Conservation (phyloP, 345 rosid species). For the Passiflora organensis region DNA sequence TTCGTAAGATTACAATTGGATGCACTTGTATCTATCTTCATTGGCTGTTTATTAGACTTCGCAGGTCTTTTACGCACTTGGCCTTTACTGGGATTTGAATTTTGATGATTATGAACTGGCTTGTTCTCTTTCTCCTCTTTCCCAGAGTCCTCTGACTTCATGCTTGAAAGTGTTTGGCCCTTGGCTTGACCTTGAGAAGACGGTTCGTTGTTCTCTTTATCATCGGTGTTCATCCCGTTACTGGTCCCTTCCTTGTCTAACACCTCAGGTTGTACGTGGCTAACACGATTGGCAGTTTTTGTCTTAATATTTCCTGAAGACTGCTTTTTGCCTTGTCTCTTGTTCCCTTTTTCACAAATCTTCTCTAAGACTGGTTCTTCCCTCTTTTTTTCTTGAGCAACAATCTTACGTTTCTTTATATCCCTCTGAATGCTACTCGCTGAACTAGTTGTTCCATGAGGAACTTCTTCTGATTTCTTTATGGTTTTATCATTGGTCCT, state of each 20-base stretch:
- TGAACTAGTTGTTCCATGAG: conserved; percentile 9
- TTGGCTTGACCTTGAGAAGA: conserved; percentile 12
- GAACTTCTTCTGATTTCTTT: conserved; percentile 17
- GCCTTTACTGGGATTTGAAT: conserved; percentile 9
- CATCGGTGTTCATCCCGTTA: conserved; percentile 13
- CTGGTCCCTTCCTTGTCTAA: conserved; percentile 7
- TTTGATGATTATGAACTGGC: conserved; percentile 25
- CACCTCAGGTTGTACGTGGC: conserved; percentile 20
- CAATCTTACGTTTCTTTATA: conserved; percentile 18
- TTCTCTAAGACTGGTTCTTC: conserved; percentile 19
- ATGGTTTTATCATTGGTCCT: conserved; percentile 9
- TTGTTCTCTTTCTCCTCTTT: conserved; percentile 39
- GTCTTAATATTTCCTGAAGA: conserved; percentile 24
- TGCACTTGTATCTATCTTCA: conserved; percentile 13
- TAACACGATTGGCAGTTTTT: conserved; percentile 17
- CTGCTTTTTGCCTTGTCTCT: conserved; percentile 23
- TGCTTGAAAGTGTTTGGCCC: conserved; percentile 9
- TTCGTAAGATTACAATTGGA: conserved; percentile 16
- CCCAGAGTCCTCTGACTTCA: conserved; percentile 12
- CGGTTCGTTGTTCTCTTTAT: conserved; percentile 22
- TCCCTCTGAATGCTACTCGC: conserved; percentile 1
- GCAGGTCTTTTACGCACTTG: conserved; percentile 22
- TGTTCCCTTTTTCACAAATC: conserved; percentile 14
- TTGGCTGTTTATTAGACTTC: conserved; percentile 19
- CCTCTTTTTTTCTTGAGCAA: conserved; percentile 17